Evolutionary conservation across 2,329 filamentous ascomycete species (phyloP).

Genomic region (Fusarium subglutinans): DNA sequence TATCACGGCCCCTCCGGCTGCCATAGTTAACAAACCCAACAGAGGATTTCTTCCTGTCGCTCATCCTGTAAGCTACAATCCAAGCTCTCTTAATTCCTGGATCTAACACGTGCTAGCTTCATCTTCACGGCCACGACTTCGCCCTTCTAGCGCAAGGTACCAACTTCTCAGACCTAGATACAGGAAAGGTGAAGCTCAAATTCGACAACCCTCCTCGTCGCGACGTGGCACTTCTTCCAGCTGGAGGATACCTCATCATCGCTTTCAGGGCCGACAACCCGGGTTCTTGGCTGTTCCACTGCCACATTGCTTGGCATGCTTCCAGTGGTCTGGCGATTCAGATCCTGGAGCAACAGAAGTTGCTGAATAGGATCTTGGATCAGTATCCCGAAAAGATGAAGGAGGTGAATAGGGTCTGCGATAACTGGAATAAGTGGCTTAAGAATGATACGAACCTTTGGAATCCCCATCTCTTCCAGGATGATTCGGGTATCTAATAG

Average conservation of each 20-base stretch:
- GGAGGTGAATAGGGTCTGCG: slow-evolving; percentile 15
- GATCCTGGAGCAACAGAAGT: slow-evolving; percentile 12
- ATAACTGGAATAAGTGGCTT: slow-evolving; percentile 24
- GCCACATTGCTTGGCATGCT: slow-evolving; percentile 20
- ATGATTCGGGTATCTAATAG: slow-evolving; percentile 1
- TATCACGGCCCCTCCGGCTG: slow-evolving; percentile 7
- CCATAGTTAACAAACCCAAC: neutral
- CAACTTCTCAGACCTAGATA: neutral
- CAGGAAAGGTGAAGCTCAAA: neutral
- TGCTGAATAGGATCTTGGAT: slow-evolving; percentile 8
- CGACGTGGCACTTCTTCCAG: slow-evolving; percentile 14
- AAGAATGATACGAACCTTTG: neutral
- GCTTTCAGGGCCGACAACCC: slow-evolving; percentile 18
- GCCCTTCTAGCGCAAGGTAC: slow-evolving; percentile 14
- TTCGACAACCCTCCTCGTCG: slow-evolving; percentile 21
- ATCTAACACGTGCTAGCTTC: neutral
- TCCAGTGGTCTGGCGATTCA: slow-evolving; percentile 17
- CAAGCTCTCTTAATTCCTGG: too few species aligned
- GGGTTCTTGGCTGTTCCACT: slow-evolving; percentile 21
- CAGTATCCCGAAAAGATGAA: slow-evolving; percentile 4
- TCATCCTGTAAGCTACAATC: slow-evolving; percentile 5
- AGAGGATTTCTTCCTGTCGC: neutral
- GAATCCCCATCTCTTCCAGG: slow-evolving; percentile 7
- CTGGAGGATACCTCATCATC: slow-evolving; percentile 12
- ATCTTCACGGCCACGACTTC: slow-evolving; percentile 27